Base-by-base conservation (phyloP, 805 yeast genomes). In the Crinitomyces ghanaensis region DNA sequence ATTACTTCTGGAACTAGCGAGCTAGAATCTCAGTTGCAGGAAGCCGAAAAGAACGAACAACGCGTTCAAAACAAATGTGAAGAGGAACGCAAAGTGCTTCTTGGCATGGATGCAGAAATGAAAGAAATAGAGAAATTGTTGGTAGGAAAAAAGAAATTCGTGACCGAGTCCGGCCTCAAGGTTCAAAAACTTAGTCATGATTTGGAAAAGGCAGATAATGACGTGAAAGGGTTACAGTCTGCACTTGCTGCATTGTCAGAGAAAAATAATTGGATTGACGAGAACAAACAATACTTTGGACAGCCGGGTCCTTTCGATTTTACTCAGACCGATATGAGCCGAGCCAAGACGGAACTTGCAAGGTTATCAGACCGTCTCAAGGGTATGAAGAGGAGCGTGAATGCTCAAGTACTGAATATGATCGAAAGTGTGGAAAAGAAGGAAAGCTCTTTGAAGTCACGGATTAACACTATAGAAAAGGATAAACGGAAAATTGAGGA, bases 371-470 rank as follows among this genome's bases (percentile, higher is more conserved):
- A 69, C 20, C 66, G 74, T 40, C 72, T 74, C 48, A 67, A 72
- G 35, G 71, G 70, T 4, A 73, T 88, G 80, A 78, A 71, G 57
- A 68, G 84, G 36, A 82, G 77, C 42, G 93, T 86, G 12, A 84
- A 85, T 46, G 67, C 78, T 2, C 80, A 85, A 49, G 83, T 84
- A 41, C 81, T 81, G 93, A 76, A 76, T 47, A 81, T 80, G 80
- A 82, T 84, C 41, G 95, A 85, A 48, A 83, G 75, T 44, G 93
- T 83, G 18, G 95, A 85, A 52, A 84, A 79, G 65, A 83, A 84
- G 51, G 96, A 85, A 50, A 53, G 65, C 6, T 66, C 86, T 3
- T 64, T 88, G 48, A 77, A 72, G 44, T 67, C 71, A 6, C 85
- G 83, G 86, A 79, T 88, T 42, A 70, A 66, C 40, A 84, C 94